These are phyloP conservation scores for Paecilomyces fulvus DNA, from an alignment of 2,329 filamentous ascomycete species.

Conservation along the genomic window DNA sequence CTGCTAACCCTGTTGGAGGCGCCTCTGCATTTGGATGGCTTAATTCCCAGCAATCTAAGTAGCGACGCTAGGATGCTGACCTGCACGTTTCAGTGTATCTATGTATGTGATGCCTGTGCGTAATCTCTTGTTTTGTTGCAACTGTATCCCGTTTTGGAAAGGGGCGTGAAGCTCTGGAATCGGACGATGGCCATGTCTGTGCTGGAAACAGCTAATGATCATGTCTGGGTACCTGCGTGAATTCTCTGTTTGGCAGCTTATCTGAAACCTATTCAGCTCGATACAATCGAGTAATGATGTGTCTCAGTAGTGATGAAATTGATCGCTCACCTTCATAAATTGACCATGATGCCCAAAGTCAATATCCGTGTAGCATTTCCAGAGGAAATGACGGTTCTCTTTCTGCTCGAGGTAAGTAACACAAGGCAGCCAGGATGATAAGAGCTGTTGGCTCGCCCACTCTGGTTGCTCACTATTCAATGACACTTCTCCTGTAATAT, in stretches of 20 bases:
- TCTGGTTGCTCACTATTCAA: too few relatives aligned
- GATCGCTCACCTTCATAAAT: neutral
- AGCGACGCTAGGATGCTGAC: neutral
- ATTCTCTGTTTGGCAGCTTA: neutral
- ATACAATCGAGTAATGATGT: neutral
- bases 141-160: neutral
- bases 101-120: neutral
- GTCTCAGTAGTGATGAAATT: neutral
- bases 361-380: neutral
- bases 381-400: too few relatives aligned
- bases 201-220: neutral
- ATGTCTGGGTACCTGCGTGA: neutral
- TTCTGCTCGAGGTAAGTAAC: too few relatives aligned
- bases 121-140: neutral
- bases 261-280: neutral
- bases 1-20: slow-evolving; percentile 79
- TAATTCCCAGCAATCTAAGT: slow-evolving; percentile 39
- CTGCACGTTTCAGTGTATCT: neutral
- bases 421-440: too few relatives aligned
- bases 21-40: slow-evolving; percentile 93
- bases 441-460: too few relatives aligned
- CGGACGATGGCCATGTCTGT: neutral
- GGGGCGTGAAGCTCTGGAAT: neutral
- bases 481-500: too few relatives aligned
- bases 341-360: neutral